phyloP scores from a whole-genome alignment of 2,329 filamentous ascomycete species.

The Ceratocystis diversiconidia region DNA sequence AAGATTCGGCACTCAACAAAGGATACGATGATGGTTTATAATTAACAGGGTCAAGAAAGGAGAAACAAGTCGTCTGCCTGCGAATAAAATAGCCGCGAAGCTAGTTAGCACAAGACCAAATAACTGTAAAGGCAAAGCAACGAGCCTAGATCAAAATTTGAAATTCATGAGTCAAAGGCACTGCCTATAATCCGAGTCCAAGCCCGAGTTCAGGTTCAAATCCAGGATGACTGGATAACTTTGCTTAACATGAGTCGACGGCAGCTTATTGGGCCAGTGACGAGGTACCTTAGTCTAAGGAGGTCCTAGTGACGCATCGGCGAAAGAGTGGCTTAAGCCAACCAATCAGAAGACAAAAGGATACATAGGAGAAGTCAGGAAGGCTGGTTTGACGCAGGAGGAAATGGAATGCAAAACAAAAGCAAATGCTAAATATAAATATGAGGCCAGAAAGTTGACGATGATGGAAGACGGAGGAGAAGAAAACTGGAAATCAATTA shows the following conservation, averaged over 20 bases:
- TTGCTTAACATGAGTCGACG: not conserved
- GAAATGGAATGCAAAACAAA: not conserved
- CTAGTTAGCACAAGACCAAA: not conserved
- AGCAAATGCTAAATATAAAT: not conserved
- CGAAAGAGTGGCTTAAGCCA: not conserved
- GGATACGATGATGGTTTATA: not conserved
- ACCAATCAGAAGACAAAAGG: slow-evolving; percentile 6
- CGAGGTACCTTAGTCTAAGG: not conserved
- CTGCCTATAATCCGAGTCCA: not conserved
- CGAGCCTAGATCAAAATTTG: not conserved
- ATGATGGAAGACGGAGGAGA: slow-evolving; percentile 27
- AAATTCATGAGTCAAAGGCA: not conserved
- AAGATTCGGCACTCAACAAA: not conserved
- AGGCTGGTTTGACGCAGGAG: not conserved
- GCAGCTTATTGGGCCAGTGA: not conserved
- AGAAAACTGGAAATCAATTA: not conserved
- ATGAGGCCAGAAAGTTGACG: slow-evolving; percentile 18
- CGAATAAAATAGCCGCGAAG: not conserved
- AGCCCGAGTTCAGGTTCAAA: not conserved
- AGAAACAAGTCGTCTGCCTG: not conserved
- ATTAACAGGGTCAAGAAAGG: not conserved
- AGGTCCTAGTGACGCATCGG: slow-evolving; percentile 11
- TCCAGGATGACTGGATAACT: not conserved
- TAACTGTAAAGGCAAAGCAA: not conserved
- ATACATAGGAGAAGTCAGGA: not conserved